Evolutionary conservation across 169 alveolate species (phyloP).

Genomic region (Pseudocohnilembus persalinus): DNA sequence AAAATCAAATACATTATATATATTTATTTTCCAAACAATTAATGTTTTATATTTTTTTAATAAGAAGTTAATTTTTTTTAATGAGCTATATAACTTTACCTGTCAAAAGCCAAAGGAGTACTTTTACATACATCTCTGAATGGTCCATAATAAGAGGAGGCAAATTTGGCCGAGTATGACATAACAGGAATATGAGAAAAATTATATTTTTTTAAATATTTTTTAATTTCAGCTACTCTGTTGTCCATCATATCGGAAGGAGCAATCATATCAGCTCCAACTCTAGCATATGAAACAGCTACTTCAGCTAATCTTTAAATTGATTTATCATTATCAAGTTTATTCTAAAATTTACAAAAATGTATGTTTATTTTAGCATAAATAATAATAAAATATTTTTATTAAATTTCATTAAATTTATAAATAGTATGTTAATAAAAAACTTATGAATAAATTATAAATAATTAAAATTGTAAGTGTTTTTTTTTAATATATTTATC

Average conservation of each 20-base stretch:
- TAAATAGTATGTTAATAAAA: neutral
- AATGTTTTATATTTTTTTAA: too few relatives aligned
- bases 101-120: constrained; percentile 59
- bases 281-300: constrained; percentile 73
- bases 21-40: too few relatives aligned
- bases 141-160: constrained; percentile 85
- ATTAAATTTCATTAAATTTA: neutral
- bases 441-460: neutral
- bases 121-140: constrained; percentile 85
- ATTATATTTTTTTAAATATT: constrained; percentile 61
- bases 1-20: too few relatives aligned
- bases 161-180: constrained; percentile 85
- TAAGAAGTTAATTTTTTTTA: too few relatives aligned
- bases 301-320: constrained; percentile 45
- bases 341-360: constrained; percentile 10
- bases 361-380: neutral
- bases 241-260: constrained; percentile 93
- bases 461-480: neutral
- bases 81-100: too few relatives aligned
- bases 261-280: constrained; percentile 87
- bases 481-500: neutral
- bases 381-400: neutral
- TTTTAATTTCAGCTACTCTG: constrained; percentile 79
- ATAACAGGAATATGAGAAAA: constrained; percentile 69
- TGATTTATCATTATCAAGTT: constrained; percentile 30